Evolutionary conservation across 345 rosid genomes (phyloP).

Genomic region (Anastatica hierochuntica): DNA sequence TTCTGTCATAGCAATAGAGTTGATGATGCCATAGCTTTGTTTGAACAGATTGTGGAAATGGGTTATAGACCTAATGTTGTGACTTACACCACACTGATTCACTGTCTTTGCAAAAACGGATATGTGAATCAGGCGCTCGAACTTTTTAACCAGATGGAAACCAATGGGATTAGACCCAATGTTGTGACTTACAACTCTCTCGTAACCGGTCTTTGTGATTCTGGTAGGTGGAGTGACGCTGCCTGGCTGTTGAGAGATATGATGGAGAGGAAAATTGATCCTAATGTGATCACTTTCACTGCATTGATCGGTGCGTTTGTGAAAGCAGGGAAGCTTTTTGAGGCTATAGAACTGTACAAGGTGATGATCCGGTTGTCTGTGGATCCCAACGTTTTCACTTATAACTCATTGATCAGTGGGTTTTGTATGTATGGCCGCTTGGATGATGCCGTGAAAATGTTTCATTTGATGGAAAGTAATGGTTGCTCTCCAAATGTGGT

Average conservation of each 20-base stretch:
- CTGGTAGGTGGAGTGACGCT: constrained; percentile 12
- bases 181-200: constrained; percentile 25
- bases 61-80: constrained; percentile 17
- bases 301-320: constrained; percentile 16
- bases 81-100: constrained; percentile 14
- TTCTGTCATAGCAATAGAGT: neutral
- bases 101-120: constrained; percentile 11
- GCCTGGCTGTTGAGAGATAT: constrained; percentile 6
- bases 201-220: constrained; percentile 17
- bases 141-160: constrained; percentile 12
- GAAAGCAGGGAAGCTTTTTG: constrained; percentile 17
- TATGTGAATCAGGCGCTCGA: constrained; percentile 3
- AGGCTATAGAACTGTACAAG: constrained; percentile 19
- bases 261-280: constrained; percentile 7
- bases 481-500: constrained; percentile 8
- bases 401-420: constrained; percentile 32
- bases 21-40: constrained; percentile 16
- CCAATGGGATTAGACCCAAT: constrained; percentile 9
- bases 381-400: constrained; percentile 28
- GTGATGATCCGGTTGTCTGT: constrained; percentile 18
- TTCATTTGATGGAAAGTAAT: constrained; percentile 16
- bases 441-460: constrained; percentile 22
- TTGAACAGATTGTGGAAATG: neutral
- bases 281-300: no score
- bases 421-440: constrained; percentile 22